Evolutionary conservation across 2,329 filamentous ascomycete genomes (phyloP).

Genomic region (Diaporthe vexans): DNA sequence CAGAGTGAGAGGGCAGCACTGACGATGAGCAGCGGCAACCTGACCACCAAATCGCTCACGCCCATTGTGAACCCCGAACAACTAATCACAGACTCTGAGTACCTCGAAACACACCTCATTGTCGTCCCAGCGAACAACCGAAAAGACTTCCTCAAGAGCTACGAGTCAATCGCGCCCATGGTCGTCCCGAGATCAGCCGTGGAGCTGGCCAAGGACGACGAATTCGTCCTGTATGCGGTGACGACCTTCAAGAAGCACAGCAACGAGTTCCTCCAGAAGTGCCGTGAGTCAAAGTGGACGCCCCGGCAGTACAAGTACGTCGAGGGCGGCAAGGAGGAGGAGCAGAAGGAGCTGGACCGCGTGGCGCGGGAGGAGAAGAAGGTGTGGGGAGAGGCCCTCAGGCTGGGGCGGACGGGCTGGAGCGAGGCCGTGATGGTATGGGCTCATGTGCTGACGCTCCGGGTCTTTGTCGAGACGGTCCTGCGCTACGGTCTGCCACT

Average conservation of each 20-base stretch:
- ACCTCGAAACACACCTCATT: constrained; percentile 94
- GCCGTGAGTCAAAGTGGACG: constrained; percentile 92
- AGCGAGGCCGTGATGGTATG: constrained; percentile 96
- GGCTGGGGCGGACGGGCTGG: constrained; percentile 91
- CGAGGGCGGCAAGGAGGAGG: constrained; percentile 89
- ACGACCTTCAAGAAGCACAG: constrained; percentile 95
- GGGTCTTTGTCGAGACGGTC: constrained; percentile 99
- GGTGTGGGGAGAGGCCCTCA: constrained; percentile 91
- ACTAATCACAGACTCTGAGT: constrained; percentile 91
- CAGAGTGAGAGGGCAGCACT: background rate
- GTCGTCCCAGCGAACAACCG: constrained; percentile 84
- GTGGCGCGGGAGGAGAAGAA: constrained; percentile 89
- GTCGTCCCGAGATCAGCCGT: constrained; percentile 91
- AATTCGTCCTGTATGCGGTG: constrained; percentile 90
- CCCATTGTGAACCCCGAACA: constrained; percentile 85
- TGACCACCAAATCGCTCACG: constrained; percentile 93
- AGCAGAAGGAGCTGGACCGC: constrained; percentile 87
- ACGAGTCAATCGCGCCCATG: constrained; percentile 91
- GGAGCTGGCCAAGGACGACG: constrained; percentile 86
- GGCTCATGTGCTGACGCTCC: constrained; percentile 90
- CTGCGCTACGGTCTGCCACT: constrained; percentile 93
- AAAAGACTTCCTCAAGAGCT: constrained; percentile 90
- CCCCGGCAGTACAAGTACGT: constrained; percentile 95
- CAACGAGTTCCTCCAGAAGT: constrained; percentile 90
- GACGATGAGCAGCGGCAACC: constrained; percentile 77